Percentiles rank a stretch among this genome's conserved stretches.
phyloP scores from a whole-genome alignment of 1,284 basidiomycete genomes.

The Naganishia sp. region DNA sequence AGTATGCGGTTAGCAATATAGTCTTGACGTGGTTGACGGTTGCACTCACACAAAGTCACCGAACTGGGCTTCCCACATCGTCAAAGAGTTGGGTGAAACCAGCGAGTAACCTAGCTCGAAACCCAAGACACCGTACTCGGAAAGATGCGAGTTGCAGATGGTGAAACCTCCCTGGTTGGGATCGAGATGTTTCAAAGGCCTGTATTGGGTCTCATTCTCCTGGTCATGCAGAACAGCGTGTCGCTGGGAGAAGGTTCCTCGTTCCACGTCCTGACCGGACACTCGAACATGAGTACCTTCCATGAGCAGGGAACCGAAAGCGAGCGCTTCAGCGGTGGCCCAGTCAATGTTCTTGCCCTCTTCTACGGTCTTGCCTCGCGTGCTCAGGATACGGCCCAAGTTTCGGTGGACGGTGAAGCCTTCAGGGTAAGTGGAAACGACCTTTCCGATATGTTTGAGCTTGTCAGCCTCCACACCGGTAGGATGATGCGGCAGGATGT shows the following conservation, averaged over 20 bases:
- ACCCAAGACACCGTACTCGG: slow-evolving; percentile 91
- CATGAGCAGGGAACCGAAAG: slow-evolving; percentile 87
- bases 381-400: slow-evolving; percentile 85
- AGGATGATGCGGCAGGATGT: slow-evolving; percentile 81
- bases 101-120: slow-evolving; percentile 99
- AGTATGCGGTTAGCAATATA: background rate
- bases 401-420: slow-evolving; percentile 90
- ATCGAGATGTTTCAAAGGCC: slow-evolving; percentile 85
- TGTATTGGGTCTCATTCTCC: slow-evolving; percentile 83
- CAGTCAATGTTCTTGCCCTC: slow-evolving; percentile 94
- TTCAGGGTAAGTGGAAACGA: slow-evolving; percentile 79
- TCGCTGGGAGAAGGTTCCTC: slow-evolving; percentile 99
- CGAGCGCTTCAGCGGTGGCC: slow-evolving; percentile 98
- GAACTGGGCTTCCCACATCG: slow-evolving; percentile 99
- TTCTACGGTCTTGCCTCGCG: slow-evolving; percentile 83
- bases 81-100: slow-evolving; percentile 89
- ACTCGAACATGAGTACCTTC: slow-evolving; percentile 94
- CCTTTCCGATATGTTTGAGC: slow-evolving; percentile 83
- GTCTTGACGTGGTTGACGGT: background rate
- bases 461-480: slow-evolving; percentile 78
- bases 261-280: slow-evolving; percentile 98
- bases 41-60: slow-evolving; percentile 77
- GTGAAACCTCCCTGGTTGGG: slow-evolving; percentile 87
- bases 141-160: slow-evolving; percentile 95
- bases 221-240: slow-evolving; percentile 98